Percentiles rank a stretch among this genome's conserved stretches.
phyloP scores from a whole-genome alignment of 2,329 filamentous ascomycete genomes.

The Colletotrichum sp. region DNA sequence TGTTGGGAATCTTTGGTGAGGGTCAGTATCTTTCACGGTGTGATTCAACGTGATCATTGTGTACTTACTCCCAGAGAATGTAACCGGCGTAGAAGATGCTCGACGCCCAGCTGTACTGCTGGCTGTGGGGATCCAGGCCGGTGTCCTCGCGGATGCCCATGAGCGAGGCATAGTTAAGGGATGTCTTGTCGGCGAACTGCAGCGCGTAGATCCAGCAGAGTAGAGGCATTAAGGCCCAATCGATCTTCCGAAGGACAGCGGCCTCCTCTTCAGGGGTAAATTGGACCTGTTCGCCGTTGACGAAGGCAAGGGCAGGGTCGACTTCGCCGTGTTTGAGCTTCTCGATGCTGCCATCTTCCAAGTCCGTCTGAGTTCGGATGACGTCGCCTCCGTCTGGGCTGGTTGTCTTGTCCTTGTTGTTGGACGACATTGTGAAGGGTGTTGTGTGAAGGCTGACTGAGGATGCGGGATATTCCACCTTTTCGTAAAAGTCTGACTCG shows the following conservation, averaged over 20 bases:
- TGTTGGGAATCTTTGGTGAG: slow-evolving; percentile 35
- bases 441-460: neutral
- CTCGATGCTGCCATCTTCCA: slow-evolving; percentile 12
- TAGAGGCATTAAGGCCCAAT: neutral
- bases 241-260: slow-evolving; percentile 2
- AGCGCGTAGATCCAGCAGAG: slow-evolving; percentile 17
- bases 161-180: slow-evolving; percentile 17
- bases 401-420: neutral
- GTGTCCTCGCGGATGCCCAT: slow-evolving; percentile 22
- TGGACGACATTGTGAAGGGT: neutral
- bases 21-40: neutral
- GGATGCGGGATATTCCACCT: neutral
- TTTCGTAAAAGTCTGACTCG: neutral
- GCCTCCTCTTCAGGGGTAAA: slow-evolving; percentile 17
- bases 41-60: neutral
- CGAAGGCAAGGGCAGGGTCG: slow-evolving; percentile 14
- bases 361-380: slow-evolving; percentile 10
- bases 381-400: neutral
- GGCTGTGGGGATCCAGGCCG: slow-evolving; percentile 4
- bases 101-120: slow-evolving; percentile 25
- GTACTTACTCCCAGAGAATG: slow-evolving; percentile 23
- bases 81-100: slow-evolving; percentile 27
- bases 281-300: slow-evolving; percentile 1
- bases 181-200: slow-evolving; percentile 16
- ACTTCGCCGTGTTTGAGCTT: slow-evolving; percentile 10